Percentiles rank a stretch among this genome's conserved stretches.
These are phyloP conservation scores for Naganishia randhawae DNA, from an alignment of 768 basidiomycete species.

Conservation along the genomic window DNA sequence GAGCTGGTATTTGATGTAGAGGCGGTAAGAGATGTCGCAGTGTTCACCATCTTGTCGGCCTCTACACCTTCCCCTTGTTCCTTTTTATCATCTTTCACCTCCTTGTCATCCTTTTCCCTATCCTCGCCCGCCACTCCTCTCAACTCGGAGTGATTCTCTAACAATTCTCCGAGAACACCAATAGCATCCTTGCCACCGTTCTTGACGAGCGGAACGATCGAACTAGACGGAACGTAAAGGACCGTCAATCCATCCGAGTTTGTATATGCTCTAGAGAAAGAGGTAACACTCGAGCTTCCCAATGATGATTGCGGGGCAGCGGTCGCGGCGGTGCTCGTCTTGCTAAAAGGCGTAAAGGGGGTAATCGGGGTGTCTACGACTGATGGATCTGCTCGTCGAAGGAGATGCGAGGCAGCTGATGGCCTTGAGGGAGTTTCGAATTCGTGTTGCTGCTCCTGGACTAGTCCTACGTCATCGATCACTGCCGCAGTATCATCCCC, in stretches of 20 bases:
- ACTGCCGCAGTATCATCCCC: not conserved
- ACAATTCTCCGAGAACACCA: slow-evolving; percentile 10
- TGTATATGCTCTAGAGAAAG: slow-evolving; percentile 17
- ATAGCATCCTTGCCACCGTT: slow-evolving; percentile 21
- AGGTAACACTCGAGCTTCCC: slow-evolving; percentile 8
- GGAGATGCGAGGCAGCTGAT: not conserved
- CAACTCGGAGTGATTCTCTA: slow-evolving; percentile 25
- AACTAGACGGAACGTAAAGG: not conserved
- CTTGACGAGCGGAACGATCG: slow-evolving; percentile 12
- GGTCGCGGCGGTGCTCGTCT: not conserved
- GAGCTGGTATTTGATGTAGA: not conserved
- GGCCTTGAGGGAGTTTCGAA: slow-evolving; percentile 19
- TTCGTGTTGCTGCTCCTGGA: not conserved
- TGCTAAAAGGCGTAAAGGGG: not conserved
- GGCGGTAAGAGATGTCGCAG: not conserved
- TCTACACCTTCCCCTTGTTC: not conserved
- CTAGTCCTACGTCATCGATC: not conserved
- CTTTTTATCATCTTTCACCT: not conserved
- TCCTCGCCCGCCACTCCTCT: slow-evolving; percentile 1
- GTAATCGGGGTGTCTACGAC: not conserved
- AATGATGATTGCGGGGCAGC: not conserved
- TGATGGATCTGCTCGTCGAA: not conserved
- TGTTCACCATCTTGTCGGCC: not conserved
- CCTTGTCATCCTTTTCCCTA: not conserved
- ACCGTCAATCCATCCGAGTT: slow-evolving; percentile 30